Percentiles rank a stretch among this genome's conserved stretches.
Conservation (phyloP, 768 basidiomycete genomes). For the Tulasnella sp. region DNA sequence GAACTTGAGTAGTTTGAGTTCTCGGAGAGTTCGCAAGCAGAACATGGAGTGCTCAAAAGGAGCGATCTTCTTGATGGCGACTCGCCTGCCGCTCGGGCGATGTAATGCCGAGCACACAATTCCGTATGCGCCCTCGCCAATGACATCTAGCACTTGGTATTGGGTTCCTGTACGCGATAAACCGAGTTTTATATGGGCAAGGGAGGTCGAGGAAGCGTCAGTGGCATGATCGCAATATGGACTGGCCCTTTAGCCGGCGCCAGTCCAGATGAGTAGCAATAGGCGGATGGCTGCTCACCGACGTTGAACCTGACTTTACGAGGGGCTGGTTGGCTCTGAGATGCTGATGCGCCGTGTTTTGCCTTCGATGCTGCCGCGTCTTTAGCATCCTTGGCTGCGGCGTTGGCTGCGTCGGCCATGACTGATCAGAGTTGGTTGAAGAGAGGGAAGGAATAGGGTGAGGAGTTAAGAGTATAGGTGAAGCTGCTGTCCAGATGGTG, state of each 20-base stretch:
- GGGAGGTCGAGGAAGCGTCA: background rate
- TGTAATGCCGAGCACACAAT: constrained; percentile 83
- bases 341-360: constrained; percentile 14
- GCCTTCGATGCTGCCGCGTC: constrained; percentile 10
- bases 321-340: constrained; percentile 12
- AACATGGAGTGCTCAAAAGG: constrained; percentile 96
- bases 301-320: constrained; percentile 17
- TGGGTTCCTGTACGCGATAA: constrained; percentile 16
- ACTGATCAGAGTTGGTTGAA: background rate
- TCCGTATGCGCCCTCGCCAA: constrained; percentile 93
- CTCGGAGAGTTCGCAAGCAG: constrained; percentile 68
- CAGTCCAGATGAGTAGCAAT: background rate
- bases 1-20: constrained; percentile 88
- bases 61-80: constrained; percentile 92
- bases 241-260: background rate
- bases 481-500: background rate
- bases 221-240: constrained; percentile 1
- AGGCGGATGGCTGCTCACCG: background rate
- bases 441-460: background rate
- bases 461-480: background rate
- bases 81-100: constrained; percentile 62
- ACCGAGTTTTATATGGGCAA: background rate
- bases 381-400: constrained; percentile 5
- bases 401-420: constrained; percentile 10
- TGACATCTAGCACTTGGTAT: constrained; percentile 70